Evolutionary conservation across 1,284 basidiomycete species (phyloP).

Genomic region (Apiotrichum gracile): DNA sequence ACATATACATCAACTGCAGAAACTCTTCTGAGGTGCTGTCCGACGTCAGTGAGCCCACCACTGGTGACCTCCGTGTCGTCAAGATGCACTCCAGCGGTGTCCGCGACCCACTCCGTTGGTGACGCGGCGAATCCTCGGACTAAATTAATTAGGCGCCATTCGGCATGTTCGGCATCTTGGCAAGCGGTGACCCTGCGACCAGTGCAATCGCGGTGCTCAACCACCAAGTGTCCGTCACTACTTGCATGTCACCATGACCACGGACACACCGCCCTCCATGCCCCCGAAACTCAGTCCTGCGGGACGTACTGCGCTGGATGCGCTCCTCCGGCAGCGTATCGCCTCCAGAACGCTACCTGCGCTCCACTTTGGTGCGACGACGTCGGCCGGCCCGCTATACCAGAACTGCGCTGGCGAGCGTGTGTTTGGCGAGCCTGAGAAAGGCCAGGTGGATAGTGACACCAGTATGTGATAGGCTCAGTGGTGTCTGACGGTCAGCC

Average conservation of each 20-base stretch:
- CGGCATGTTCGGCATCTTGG: no score
- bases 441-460: slow-evolving; percentile 20
- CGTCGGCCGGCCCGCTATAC: slow-evolving; percentile 26
- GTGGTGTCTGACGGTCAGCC: not conserved
- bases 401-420: slow-evolving; percentile 25
- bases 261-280: not conserved
- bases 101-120: no score
- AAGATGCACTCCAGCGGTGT: no score
- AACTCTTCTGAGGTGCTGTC: no score
- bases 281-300: not conserved
- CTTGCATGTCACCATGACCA: not conserved
- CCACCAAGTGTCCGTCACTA: no score
- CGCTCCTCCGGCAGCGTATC: slow-evolving; percentile 17
- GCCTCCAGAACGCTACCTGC: slow-evolving; percentile 21
- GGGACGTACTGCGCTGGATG: slow-evolving; percentile 20
- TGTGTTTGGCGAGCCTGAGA: slow-evolving; percentile 20
- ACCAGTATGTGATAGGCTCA: slow-evolving; percentile 19
- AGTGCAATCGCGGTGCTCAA: no score
- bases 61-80: no score
- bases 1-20: no score
- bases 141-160: no score
- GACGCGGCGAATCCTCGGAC: no score
- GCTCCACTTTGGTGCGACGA: slow-evolving; percentile 27
- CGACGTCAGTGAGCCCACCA: no score
- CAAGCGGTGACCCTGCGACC: no score